Evolutionary conservation across 768 basidiomycete genomes (phyloP).

Genomic region (Gautieria morchelliformis): DNA sequence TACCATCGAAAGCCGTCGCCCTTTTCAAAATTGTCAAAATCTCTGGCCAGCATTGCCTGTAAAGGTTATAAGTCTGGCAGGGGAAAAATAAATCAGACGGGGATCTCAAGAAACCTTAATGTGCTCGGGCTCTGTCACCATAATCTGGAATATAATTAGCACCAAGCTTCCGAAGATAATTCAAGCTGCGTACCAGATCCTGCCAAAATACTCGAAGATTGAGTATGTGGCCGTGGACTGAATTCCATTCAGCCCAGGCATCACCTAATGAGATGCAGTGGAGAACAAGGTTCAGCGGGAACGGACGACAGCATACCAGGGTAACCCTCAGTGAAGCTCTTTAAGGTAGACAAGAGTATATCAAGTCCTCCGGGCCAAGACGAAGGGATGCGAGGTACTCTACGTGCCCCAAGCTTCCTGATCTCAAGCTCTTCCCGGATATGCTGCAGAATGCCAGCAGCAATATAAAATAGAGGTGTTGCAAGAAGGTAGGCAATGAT

Average conservation of each 20-base stretch:
- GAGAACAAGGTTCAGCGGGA: neutral
- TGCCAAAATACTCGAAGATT: conserved; percentile 15
- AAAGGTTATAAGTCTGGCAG: neutral
- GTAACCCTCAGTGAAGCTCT: conserved; percentile 19
- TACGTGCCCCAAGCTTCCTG: conserved; percentile 18
- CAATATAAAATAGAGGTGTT: neutral
- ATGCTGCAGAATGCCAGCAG: neutral
- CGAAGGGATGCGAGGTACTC: conserved; percentile 25
- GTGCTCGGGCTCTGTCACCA: neutral
- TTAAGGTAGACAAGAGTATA: conserved; percentile 16
- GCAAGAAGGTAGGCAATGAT: neutral
- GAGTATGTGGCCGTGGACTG: conserved; percentile 24
- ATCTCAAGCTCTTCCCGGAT: conserved; percentile 10
- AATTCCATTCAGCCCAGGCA: conserved; percentile 20
- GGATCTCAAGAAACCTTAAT: neutral
- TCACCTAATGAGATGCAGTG: neutral
- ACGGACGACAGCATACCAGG: conserved; percentile 16
- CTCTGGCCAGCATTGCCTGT: conserved; percentile 32
- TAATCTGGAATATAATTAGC: conserved; percentile 10
- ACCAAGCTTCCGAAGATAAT: conserved; percentile 35
- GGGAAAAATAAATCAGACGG: neutral
- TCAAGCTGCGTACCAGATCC: neutral
- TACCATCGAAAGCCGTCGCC: conserved; percentile 24
- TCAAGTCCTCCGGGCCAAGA: conserved; percentile 30
- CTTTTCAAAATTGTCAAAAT: conserved; percentile 36